Base-by-base conservation (phyloP, 495 filamentous ascomycete species). In the Podospora australis region DNA sequence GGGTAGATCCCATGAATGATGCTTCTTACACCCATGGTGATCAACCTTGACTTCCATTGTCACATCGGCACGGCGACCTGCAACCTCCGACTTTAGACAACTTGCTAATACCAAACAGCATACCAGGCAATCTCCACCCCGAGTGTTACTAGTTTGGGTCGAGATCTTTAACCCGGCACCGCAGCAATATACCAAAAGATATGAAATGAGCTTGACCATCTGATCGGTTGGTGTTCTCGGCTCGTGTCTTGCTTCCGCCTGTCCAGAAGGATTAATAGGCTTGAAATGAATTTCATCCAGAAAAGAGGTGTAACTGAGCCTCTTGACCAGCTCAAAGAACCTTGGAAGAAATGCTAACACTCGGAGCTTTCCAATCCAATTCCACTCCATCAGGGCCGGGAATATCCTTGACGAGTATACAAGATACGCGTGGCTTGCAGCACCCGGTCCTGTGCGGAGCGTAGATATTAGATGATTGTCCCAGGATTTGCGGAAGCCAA, bases 171-270 rank as follows among this genome's bases (percentile, higher is more conserved):
- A 43, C 41, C 46, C 46, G 39, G 38, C 26, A 50, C 39, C n/a
- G 51, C 32, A 29, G 39, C 55, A 59, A 61, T 64, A 59, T 64
- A 48, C 45, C 46, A 26, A 25, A 41, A 45, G 55, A 55, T 56
- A 50, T 57, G 32, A 39, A 25, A 21, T 23, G 41, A 28, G 32
- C 38, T 34, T 16, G 46, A 53, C 49, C 49, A 47, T 39, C 46
- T 35, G 38, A 39, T 48, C 52, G 59, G 56, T 50, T 55, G 48
- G 47, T n/a, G n/a, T n/a, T n/a, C n/a, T n/a, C 44, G 44, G 10
- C 35, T 54, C 59, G 59, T 54, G 54, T 58, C 54, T 51, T 52
- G 50, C 50, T 39, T 55, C 38, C 28, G 24, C 44, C 26, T 9
- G 38, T 29, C 47, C 21, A 40, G 22, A 5, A 4, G 34, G 39